Evolutionary conservation across 768 basidiomycete genomes (phyloP), one percentile per base, ranked within the genome.

Genomic region (Tylopilus intermedius): DNA sequence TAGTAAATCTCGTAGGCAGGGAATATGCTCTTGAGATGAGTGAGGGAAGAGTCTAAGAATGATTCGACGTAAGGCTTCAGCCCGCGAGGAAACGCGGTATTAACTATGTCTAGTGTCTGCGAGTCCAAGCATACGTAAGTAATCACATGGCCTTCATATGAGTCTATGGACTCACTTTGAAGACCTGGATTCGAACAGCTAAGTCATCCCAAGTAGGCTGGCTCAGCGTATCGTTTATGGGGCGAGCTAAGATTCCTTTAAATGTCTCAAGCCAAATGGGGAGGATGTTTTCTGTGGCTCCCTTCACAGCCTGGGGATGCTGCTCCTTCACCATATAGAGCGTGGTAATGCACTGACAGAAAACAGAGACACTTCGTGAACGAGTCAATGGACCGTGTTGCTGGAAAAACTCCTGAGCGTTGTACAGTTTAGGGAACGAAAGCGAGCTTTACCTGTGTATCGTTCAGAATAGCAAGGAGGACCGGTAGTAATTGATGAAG

Each of bases 241-340:
- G 79, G 64, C 90, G 68, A 47, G 72, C 76, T 22, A 97, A 74
- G 13, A 97, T 75, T 14, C 83, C 81, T 56, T 82, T 83, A 75
- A 97, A 93, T 0, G 90, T 90, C 35, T 88, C 86, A n/a, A 97
- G 71, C 96, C 96, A 99, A 14, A 84, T 76, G 1, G 94, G 91
- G 6, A 95, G 79, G 39, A 97, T 83, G 41, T 82, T 79, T 24
- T 80, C 83, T 32, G 82, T 80, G 0, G 93, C 93, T 58, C 90
- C 86, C 62, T 88, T 88, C 35, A 90, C 90, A 0, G 89, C 81
- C 52, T 87, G 82, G 0, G 94, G 91, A 60, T 94, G 87, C 58
- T 93, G 87, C 33, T 93, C 92, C 66, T 94, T 93, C 51, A 98
- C 92, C 84, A 94, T 97, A 69, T 89, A 94, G 15, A 98, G 76